Base-by-base conservation (phyloP, 176 grass and related monocot species). In the Eleusine coracana region DNA sequence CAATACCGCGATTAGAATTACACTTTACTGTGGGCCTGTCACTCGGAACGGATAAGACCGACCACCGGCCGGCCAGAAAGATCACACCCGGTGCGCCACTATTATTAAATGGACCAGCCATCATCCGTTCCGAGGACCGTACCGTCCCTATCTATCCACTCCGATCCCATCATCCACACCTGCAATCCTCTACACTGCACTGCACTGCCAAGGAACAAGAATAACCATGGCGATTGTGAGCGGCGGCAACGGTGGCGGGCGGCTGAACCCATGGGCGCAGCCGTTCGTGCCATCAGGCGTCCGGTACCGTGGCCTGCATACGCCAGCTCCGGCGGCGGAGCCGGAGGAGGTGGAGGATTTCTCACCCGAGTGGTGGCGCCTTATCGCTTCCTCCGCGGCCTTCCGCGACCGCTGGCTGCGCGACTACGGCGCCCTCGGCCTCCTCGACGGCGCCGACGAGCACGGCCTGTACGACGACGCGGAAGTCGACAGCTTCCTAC, bases 231-330 rank as follows among this genome's bases (percentile, higher is more conserved):
- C 80, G 66, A 38, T 82, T 11, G 72, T 55, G 66, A 85, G 46
- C 40, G 67, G 76, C 14, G 40, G 60, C 12, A 50, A 50, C 70
- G 38, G 50, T 11, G 68, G 82, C 18, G 77, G 83, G 72, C 65
- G 74, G 83, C 87, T 89, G 72, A 89, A 89, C 78, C 87, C 82
- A 3, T 89, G 78, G 87, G 87, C 87, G 78, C 78, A 81, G 78
- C 83, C 87, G 20, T 89, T 89, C 83, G 78, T 89, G 71, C 87
- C 83, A 29, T 80, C 87, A 72, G 78, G 78, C 6, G 44, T 64
- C 63, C 44, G 87, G 54, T 81, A 55, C 80, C 46, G 67, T 38
- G 46, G 74, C 27, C 61, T 75, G 82, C 81, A 65, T 29, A 69
- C 59, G 42, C 20, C 34, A 48, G 2, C 1, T 41, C 20, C 31